Conservation (phyloP, 257 asterid species). For the Fraxinus excelsior region DNA sequence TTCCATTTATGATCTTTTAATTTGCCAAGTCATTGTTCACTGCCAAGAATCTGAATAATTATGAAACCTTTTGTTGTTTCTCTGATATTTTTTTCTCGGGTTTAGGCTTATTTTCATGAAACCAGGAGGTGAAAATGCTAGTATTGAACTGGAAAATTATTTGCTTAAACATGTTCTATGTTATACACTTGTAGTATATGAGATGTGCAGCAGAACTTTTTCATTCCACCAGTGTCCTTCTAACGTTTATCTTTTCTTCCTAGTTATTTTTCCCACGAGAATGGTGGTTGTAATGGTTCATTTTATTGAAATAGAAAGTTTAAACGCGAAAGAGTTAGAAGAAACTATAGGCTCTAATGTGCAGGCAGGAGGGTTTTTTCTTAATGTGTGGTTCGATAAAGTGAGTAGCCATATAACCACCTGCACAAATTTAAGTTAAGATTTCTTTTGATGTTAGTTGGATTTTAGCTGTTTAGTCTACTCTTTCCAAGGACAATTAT, state of each 20-base stretch:
- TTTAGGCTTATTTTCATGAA: constrained; percentile 1
- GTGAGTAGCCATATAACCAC: neutral
- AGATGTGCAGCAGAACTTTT: neutral
- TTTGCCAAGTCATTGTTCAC: constrained; percentile 15
- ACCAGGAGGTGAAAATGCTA: constrained; percentile 9
- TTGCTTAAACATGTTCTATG: neutral
- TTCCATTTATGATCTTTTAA: neutral
- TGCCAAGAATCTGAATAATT: constrained; percentile 1
- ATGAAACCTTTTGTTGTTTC: constrained; percentile 18
- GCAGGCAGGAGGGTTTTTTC: neutral
- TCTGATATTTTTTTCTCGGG: neutral
- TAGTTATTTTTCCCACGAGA: neutral
- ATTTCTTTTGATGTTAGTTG: neutral
- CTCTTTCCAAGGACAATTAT: neutral
- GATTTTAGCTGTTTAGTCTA: neutral
- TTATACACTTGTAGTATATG: neutral
- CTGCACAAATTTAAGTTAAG: neutral
- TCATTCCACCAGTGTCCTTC: neutral
- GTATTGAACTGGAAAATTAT: neutral
- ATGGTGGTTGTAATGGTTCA: neutral
- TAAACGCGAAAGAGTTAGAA: neutral
- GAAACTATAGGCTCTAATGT: neutral
- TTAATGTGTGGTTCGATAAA: neutral
- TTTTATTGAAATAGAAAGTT: neutral
- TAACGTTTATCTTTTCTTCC: neutral